Conservation (phyloP, 2,329 filamentous ascomycete genomes). For the Fusarium redolens region DNA sequence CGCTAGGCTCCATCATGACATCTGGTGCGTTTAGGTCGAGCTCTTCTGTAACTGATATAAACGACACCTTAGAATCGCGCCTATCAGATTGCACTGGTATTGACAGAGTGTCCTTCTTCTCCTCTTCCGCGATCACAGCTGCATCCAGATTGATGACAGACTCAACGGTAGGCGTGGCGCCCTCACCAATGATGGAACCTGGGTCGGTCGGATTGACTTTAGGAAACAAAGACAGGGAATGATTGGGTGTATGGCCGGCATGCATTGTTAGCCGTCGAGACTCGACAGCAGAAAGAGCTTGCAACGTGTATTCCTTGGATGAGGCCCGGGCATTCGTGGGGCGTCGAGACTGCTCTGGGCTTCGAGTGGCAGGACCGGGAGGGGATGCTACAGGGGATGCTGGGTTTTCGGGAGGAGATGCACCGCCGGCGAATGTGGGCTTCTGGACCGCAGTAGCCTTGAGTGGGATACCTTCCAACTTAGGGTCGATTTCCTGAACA, state of each 20-base stretch:
- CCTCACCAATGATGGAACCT: constrained; percentile 43
- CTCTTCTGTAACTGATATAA: constrained; percentile 19
- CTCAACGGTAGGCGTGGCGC: constrained; percentile 46
- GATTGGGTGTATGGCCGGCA: constrained; percentile 72
- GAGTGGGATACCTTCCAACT: constrained; percentile 69
- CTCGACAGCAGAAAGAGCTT: constrained; percentile 61
- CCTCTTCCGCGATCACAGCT: constrained; percentile 2
- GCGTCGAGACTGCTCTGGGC: constrained; percentile 23
- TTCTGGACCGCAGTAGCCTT: constrained; percentile 65
- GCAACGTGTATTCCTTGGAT: constrained; percentile 57
- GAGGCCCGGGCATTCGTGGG: constrained; percentile 36
- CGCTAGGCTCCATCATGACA: constrained; percentile 52
- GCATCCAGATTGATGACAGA: constrained; percentile 18
- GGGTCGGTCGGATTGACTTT: constrained; percentile 56
- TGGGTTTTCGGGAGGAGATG: constrained; percentile 42
- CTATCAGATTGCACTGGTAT: constrained; percentile 14
- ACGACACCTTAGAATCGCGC: constrained; percentile 35
- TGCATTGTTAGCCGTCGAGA: constrained; percentile 68
- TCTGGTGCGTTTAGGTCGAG: constrained; percentile 38
- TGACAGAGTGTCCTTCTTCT: neutral
- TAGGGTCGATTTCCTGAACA: constrained; percentile 67
- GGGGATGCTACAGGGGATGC: constrained; percentile 48
- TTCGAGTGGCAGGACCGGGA: constrained; percentile 36
- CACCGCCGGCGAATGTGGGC: constrained; percentile 60
- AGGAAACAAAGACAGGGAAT: constrained; percentile 65